phyloP scores from a whole-genome alignment of 2,329 filamentous ascomycete species.

The Waltergamsia citrina region DNA sequence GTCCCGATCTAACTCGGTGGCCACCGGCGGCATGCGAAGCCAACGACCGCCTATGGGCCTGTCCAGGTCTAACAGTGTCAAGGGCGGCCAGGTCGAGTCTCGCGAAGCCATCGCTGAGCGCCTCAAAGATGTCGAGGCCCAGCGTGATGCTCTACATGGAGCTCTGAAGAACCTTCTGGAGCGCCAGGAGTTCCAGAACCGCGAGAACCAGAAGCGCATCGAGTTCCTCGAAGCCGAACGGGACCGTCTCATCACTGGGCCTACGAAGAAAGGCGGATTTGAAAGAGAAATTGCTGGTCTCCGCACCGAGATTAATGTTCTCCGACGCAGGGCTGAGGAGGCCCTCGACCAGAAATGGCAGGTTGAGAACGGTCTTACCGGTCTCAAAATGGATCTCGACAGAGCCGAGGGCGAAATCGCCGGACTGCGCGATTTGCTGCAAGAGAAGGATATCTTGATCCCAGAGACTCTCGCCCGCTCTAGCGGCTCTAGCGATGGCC shows the following conservation, averaged over 20 bases:
- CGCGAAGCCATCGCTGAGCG: constrained; percentile 66
- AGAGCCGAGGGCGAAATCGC: constrained; percentile 87
- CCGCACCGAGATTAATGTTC: constrained; percentile 72
- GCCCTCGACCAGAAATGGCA: constrained; percentile 94
- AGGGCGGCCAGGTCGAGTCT: constrained; percentile 43
- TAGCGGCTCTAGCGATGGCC: constrained; percentile 18
- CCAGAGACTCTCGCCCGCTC: constrained; percentile 47
- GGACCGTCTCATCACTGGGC: constrained; percentile 58
- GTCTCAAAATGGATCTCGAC: constrained; percentile 93
- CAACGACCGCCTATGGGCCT: constrained; percentile 29
- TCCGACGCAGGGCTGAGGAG: constrained; percentile 83
- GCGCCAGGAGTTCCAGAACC: constrained; percentile 75
- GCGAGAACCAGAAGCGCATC: constrained; percentile 75
- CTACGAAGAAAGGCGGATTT: constrained; percentile 69
- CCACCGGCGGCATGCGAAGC: constrained; percentile 38
- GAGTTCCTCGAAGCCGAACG: constrained; percentile 68
- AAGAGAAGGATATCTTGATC: constrained; percentile 74
- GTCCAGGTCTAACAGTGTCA: constrained; percentile 50
- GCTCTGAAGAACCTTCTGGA: constrained; percentile 79
- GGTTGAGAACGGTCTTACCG: constrained; percentile 80
- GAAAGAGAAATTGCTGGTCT: constrained; percentile 73
- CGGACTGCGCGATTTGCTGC: constrained; percentile 67
- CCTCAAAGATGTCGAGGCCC: constrained; percentile 85
- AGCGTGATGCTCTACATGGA: constrained; percentile 83
- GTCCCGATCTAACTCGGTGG: constrained; percentile 58